Conservation (phyloP, 1,284 basidiomycete genomes). For the Leccinum griseonigrum region DNA sequence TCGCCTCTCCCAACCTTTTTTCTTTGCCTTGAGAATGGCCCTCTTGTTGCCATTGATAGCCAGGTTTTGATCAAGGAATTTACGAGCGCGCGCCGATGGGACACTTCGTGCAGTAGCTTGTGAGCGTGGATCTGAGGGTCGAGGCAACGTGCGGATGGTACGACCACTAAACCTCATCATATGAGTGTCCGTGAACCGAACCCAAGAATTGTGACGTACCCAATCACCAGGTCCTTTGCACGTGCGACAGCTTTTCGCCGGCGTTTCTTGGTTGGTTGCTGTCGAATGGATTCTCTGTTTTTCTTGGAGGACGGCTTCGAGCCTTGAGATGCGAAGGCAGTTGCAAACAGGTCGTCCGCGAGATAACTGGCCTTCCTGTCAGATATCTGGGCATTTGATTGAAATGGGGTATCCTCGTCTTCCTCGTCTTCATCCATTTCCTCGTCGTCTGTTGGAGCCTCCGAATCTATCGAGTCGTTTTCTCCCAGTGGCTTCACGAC, state of each 20-base stretch:
- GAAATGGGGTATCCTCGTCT: conserved; percentile 1
- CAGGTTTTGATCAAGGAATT: conserved; percentile 29
- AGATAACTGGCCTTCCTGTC: conserved; percentile 38
- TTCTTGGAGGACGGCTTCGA: conserved; percentile 14
- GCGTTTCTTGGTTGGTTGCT: conserved; percentile 23
- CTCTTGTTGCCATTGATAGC: conserved; percentile 33
- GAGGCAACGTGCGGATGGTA: conserved; percentile 31
- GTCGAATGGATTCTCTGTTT: conserved; percentile 8
- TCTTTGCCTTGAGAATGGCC: conserved; percentile 27
- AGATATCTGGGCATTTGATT: conserved; percentile 2
- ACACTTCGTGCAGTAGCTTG: conserved; percentile 26
- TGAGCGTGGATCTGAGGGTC: conserved; percentile 16
- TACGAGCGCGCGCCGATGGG: conserved; percentile 29
- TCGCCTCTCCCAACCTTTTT: conserved; percentile 43
- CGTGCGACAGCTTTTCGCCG: conserved; percentile 15
- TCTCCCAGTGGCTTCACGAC: conserved; percentile 7
- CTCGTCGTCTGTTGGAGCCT: conserved; percentile 17
- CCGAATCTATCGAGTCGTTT: conserved; percentile 7
- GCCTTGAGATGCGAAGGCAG: conserved; percentile 41
- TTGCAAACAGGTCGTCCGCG: conserved; percentile 47
- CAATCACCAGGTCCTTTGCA: conserved; percentile 31
- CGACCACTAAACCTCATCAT: conserved; percentile 23
- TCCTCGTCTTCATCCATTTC: conserved; percentile 15
- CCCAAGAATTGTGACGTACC: conserved; percentile 16
- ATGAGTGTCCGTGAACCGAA: background rate